These are phyloP conservation scores for Fusarium decemcellulare DNA, from an alignment of 2,329 filamentous ascomycete genomes.

Conservation along the genomic window DNA sequence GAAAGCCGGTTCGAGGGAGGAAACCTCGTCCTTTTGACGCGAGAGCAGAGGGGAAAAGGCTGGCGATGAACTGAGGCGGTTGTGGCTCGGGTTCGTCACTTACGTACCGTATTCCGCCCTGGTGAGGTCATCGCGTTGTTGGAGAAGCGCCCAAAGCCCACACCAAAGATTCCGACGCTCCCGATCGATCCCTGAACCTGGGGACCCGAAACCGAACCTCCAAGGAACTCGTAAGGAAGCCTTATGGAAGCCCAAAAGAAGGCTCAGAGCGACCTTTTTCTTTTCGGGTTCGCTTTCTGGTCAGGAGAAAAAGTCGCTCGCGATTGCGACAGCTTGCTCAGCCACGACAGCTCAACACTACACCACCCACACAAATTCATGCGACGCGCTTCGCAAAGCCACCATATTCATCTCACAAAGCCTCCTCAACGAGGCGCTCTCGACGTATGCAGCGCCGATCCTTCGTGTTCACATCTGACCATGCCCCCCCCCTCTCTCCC, in stretches of 20 bases:
- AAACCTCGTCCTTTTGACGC: not conserved
- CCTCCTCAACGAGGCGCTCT: constrained; percentile 16
- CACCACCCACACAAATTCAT: not conserved
- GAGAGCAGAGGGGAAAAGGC: not conserved
- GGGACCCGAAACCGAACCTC: not conserved
- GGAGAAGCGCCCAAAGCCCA: constrained; percentile 10
- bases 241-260: constrained; percentile 4
- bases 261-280: not conserved
- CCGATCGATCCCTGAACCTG: constrained; percentile 32
- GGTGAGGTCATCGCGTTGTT: constrained; percentile 41
- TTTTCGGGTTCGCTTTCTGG: not conserved
- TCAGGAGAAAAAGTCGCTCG: not conserved
- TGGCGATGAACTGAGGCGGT: constrained; percentile 17
- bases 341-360: constrained; percentile 7
- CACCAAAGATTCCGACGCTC: constrained; percentile 26
- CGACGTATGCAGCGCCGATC: constrained; percentile 31
- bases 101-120: constrained; percentile 24
- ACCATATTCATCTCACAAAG: constrained; percentile 18
- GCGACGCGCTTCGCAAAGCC: constrained; percentile 18
- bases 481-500: constrained; percentile 7
- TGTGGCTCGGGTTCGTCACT: constrained; percentile 40
- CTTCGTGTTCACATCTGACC: constrained; percentile 7
- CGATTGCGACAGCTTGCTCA: constrained; percentile 2
- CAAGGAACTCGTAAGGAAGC: not conserved
- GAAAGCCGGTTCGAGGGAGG: not conserved